A percentile compares a stretch with the other conserved stretches of the same genome.
Evolutionary conservation across 2,329 filamentous ascomycete species (phyloP).

Genomic region (Claviceps paspali): DNA sequence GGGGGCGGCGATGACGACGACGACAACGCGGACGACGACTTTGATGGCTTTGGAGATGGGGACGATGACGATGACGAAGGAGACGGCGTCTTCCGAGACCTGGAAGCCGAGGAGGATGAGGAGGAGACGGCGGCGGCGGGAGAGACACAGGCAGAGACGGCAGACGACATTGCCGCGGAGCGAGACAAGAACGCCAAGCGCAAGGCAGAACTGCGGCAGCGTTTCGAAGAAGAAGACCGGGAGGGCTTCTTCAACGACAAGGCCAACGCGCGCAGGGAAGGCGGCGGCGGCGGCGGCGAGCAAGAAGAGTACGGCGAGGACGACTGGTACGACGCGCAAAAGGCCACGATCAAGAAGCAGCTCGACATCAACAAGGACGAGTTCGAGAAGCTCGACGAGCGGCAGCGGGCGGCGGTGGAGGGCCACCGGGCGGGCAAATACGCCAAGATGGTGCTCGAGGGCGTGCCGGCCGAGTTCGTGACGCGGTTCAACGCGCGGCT

Average conservation of each 20-base stretch:
- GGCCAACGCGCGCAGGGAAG: conserved; percentile 56
- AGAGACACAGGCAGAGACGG: conserved; percentile 22
- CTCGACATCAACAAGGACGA: conserved; percentile 93
- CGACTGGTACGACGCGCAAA: conserved; percentile 97
- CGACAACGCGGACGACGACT: conserved; percentile 34
- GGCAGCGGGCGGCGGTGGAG: conserved; percentile 70
- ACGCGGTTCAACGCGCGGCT: conserved; percentile 65
- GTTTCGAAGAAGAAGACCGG: conserved; percentile 96
- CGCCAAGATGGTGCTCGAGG: conserved; percentile 75
- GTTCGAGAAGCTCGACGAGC: conserved; percentile 74
- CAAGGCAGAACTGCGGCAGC: conserved; percentile 86
- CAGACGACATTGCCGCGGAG: conserved; percentile 61
- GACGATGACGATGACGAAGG: conserved; percentile 55
- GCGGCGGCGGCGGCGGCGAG: conserved; percentile 45
- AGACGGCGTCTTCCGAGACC: conserved; percentile 71
- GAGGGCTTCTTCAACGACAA: conserved; percentile 91
- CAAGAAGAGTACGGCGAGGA: conserved; percentile 86
- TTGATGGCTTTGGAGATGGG: conserved; percentile 35
- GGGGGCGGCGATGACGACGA: conserved; percentile 25
- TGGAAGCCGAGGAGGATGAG: conserved; percentile 43
- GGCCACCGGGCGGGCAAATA: conserved; percentile 88
- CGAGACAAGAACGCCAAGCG: conserved; percentile 77
- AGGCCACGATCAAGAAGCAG: conserved; percentile 88
- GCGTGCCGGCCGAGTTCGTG: conserved; percentile 83
- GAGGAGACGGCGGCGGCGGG: conserved; percentile 31